Base-by-base conservation (phyloP, 306 rosid genomes). In the Quercus wislizeni region DNA sequence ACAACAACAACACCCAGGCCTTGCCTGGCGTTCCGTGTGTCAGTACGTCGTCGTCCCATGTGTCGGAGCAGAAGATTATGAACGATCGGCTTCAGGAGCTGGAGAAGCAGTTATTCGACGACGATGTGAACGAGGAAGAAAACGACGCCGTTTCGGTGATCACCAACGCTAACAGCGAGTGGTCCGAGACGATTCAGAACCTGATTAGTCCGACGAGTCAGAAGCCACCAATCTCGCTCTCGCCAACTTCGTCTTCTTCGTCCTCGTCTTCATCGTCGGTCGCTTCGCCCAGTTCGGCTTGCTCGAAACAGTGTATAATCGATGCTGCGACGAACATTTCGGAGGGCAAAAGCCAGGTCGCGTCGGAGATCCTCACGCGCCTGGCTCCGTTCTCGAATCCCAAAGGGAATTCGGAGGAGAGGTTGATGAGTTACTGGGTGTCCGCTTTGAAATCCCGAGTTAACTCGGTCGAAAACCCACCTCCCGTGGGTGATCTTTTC, bases 151-250 rank as follows among this genome's bases (percentile, higher is more conserved):
- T 59, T 0, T 91, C 97, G 5, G 97, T 75, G 28, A 88, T 92
- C 30, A 91, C 99, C 3, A 84, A 61, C 19, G 52, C 81, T 13
- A 81, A 56, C 57, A 90, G 78, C 75, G 94, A 83, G 67, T 95
- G 98, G 98, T 87, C 97, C 1, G 96, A 94, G 63, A 88, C 97
- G 2, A 87, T 90, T 14, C 93, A 91, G 89, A 90, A 88, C 28
- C 90, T 95, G 72, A 92, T 92, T 28, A 77, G 75, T 57, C 83
- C 84, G 35, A 74, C 84, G 28, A 74, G 63, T 63, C 98, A 80
- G 82, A 92, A 91, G 11, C 93, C 83, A 0, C 93, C 83, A 0
- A 69, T 59, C 69, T 89, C 97, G 2, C 83, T 90, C 0, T 94
- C 98, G 0, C 99, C 99, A 0, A 86, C 94, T 23, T 91, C 97